Conservation (phyloP, 2,329 filamentous ascomycete species). For the Achaetomium macrosporum region DNA sequence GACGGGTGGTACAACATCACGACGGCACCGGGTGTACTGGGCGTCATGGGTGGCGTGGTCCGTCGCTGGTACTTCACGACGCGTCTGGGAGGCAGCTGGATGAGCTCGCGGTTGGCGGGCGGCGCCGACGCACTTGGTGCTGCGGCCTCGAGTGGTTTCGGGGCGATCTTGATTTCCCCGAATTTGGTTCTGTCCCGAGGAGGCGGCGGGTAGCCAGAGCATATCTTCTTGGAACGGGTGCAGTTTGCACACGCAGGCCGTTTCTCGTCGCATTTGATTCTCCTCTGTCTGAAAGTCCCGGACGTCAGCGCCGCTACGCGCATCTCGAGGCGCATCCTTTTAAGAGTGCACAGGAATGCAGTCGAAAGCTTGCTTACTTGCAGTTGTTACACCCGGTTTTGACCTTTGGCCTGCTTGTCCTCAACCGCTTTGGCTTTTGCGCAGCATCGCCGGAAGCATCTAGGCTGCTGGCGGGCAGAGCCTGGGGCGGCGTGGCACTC, state of each 20-base stretch:
- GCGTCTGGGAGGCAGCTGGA: slow-evolving; percentile 22
- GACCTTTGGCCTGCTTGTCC: slow-evolving; percentile 55
- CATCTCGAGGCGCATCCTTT: background rate
- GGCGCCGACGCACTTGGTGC: slow-evolving; percentile 16
- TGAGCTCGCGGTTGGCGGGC: slow-evolving; percentile 21
- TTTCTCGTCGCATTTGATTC: slow-evolving; percentile 62
- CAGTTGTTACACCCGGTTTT: slow-evolving; percentile 63
- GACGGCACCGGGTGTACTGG: slow-evolving; percentile 19
- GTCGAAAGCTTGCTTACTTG: slow-evolving; percentile 48
- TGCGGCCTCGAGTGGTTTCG: slow-evolving; percentile 34
- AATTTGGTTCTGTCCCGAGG: slow-evolving; percentile 41
- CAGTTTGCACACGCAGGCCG: slow-evolving; percentile 57
- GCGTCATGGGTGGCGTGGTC: slow-evolving; percentile 33
- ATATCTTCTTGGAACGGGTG: slow-evolving; percentile 51
- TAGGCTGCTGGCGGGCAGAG: slow-evolving; percentile 1
- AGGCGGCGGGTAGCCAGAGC: slow-evolving; percentile 57
- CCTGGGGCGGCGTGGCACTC: slow-evolving; percentile 5
- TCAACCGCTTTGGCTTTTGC: slow-evolving; percentile 38
- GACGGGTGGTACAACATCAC: slow-evolving; percentile 37
- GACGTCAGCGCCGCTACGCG: slow-evolving; percentile 10
- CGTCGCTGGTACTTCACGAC: slow-evolving; percentile 29
- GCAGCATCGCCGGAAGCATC: slow-evolving; percentile 22
- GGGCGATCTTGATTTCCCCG: slow-evolving; percentile 45
- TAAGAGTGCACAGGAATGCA: slow-evolving; percentile 4
- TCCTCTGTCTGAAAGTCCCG: slow-evolving; percentile 42